These are phyloP conservation scores for Emergomyces orientalis DNA, from an alignment of 2,329 filamentous ascomycete genomes.

Conservation along the genomic window DNA sequence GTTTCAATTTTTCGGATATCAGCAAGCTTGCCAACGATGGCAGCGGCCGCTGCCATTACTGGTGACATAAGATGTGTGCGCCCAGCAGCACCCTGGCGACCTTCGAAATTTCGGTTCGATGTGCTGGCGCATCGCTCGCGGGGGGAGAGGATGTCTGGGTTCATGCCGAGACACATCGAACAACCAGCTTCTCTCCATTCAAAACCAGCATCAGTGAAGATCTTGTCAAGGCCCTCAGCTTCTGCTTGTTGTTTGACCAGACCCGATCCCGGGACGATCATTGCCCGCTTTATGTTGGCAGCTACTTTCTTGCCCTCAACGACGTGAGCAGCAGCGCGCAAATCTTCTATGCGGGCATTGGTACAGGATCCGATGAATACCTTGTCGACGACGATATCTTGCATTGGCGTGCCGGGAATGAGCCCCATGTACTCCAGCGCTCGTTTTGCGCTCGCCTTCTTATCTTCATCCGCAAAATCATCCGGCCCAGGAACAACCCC, in stretches of 20 bases:
- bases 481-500: slow-evolving; percentile 84
- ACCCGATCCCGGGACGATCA: slow-evolving; percentile 94
- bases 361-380: slow-evolving; percentile 98
- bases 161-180: slow-evolving; percentile 99
- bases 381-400: slow-evolving; percentile 89
- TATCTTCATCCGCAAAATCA: slow-evolving; percentile 68
- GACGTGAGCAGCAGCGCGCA: slow-evolving; percentile 75
- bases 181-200: slow-evolving; percentile 98
- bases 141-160: slow-evolving; percentile 89
- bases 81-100: slow-evolving; percentile 82
- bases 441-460: slow-evolving; percentile 68
- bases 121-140: slow-evolving; percentile 91
- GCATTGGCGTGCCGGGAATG: slow-evolving; percentile 73
- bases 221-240: slow-evolving; percentile 81
- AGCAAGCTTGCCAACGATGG: slow-evolving; percentile 79
- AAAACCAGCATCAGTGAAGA: slow-evolving; percentile 85
- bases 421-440: slow-evolving; percentile 97
- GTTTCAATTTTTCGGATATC: slow-evolving; percentile 74
- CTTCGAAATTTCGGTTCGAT: slow-evolving; percentile 96
- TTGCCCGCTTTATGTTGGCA: slow-evolving; percentile 78
- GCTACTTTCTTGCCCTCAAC: slow-evolving; percentile 84
- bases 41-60: slow-evolving; percentile 88
- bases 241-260: slow-evolving; percentile 90
- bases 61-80: slow-evolving; percentile 95
- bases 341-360: slow-evolving; percentile 91